Evolutionary conservation across 2,329 filamentous ascomycete genomes (phyloP), one percentile per base, ranked within the genome.

Genomic region (Phoma sp.): DNA sequence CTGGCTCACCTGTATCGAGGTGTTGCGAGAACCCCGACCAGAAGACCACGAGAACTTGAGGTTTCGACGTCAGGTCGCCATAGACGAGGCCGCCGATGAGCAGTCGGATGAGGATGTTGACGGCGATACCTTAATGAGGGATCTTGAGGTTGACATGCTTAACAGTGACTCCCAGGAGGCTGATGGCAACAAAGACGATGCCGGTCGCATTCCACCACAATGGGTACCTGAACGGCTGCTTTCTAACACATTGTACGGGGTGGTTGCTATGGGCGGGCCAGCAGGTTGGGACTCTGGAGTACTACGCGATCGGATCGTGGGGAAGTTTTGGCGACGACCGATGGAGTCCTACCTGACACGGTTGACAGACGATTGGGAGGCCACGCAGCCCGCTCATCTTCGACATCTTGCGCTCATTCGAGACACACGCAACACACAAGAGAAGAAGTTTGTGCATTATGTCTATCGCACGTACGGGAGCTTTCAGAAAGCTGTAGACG

Each of bases 321-420:
- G 85, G 9, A 69, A 72, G 9, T 81, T 83, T 60, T 86, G 81
- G 71, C 78, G 78, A 47, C 76, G 83, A 42, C 81, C 84, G 0
- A 64, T 85, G 25, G 85, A 87, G 62, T 77, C 79, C 25, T 72
- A 79, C 17, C 65, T 87, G 18, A 71, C 71, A 42, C 80, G 83
- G 21, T 61, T 87, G 30, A 82, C 82, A 2, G 80, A 85, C 50
- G 74, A 78, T 48, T 86, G 84, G 80, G 79, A 84, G 47, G 63
- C 80, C 14, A 82, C 81, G n/a, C 85, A 88, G 60, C 84, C 85
- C 20, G 70, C 74, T 3, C 80, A 85, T 65, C 74, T 87, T 18
- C 79, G 81, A 15, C 83, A 86, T 62, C 70, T 86, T 14, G 78
- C 81, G 10, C 74, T 87, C 25, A 77, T 87, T 28, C 76, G 83